Evolutionary conservation across 1,284 basidiomycete species (phyloP).

Genomic region (Pseudozyma pruni): DNA sequence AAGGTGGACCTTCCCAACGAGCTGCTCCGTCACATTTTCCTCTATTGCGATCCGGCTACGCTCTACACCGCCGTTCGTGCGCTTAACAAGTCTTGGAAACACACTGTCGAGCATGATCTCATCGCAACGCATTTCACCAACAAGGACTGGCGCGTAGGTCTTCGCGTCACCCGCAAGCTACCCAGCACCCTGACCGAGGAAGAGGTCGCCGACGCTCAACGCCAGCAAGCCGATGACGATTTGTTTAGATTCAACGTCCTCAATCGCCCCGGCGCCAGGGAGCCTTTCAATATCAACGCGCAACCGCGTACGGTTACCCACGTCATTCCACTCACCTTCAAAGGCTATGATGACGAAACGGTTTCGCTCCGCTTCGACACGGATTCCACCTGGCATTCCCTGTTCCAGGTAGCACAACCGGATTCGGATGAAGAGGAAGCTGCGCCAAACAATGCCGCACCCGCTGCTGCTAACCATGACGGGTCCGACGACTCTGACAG

Average conservation of each 20-base stretch:
- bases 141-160: conserved; percentile 54
- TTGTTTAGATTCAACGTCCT: conserved; percentile 41
- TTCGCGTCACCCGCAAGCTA: conserved; percentile 50
- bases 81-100: conserved; percentile 53
- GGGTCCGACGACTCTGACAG: conserved; percentile 16
- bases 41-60: conserved; percentile 60
- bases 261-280: conserved; percentile 36
- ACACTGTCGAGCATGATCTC: conserved; percentile 51
- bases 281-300: conserved; percentile 41
- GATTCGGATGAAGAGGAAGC: conserved; percentile 23
- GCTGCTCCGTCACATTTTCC: conserved; percentile 58
- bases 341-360: conserved; percentile 40
- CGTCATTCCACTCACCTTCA: conserved; percentile 56
- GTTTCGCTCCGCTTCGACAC: conserved; percentile 56
- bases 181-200: conserved; percentile 29
- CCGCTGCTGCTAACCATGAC: conserved; percentile 8
- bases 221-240: conserved; percentile 32
- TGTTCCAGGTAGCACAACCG: conserved; percentile 46
- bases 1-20: conserved; percentile 51
- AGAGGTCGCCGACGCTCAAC: conserved; percentile 25
- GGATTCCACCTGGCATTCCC: conserved; percentile 56
- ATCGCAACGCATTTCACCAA: conserved; percentile 51
- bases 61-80: conserved; percentile 57
- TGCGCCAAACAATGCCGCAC: conserved; percentile 5
- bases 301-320: conserved; percentile 45